Conservation (phyloP, 495 filamentous ascomycete species). For the Xylaria intraflava region DNA sequence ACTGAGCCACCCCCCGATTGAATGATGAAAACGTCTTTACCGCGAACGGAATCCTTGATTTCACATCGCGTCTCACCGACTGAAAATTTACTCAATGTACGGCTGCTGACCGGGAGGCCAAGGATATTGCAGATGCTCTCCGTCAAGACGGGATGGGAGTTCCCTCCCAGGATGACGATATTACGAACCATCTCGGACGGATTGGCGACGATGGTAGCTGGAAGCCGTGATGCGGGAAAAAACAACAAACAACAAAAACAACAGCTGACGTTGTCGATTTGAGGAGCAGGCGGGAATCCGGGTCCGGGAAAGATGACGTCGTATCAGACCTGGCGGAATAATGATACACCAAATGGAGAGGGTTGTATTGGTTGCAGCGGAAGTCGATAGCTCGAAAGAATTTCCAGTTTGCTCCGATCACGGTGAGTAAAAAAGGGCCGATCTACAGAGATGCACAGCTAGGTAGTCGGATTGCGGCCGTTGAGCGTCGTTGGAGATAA, state of each 20-base stretch:
- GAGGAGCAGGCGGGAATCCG: neutral
- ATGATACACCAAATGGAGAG: too few relatives aligned
- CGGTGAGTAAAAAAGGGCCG: slow-evolving; percentile 13
- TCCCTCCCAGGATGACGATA: slow-evolving; percentile 88
- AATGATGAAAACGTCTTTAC: slow-evolving; percentile 97
- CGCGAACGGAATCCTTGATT: slow-evolving; percentile 90
- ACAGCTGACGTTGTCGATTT: neutral
- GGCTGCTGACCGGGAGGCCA: slow-evolving; percentile 74
- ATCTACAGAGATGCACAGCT: slow-evolving; percentile 1
- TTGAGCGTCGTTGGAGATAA: too few relatives aligned
- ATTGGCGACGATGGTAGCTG: neutral
- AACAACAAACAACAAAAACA: too few relatives aligned
- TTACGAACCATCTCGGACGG: slow-evolving; percentile 76
- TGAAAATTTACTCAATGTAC: slow-evolving; percentile 82
- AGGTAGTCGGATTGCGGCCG: slow-evolving; percentile 7
- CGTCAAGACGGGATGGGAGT: slow-evolving; percentile 82
- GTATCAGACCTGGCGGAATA: neutral
- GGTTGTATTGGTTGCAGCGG: neutral
- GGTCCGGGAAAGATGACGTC: neutral
- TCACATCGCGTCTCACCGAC: slow-evolving; percentile 93
- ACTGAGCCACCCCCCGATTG: slow-evolving; percentile 84
- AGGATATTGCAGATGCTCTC: slow-evolving; percentile 79
- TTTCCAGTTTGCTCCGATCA: slow-evolving; percentile 23
- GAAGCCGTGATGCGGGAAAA: slow-evolving; percentile 5
- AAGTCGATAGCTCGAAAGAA: neutral